These are phyloP conservation scores for Lantana camara DNA, from an alignment of 257 asterid species.

Conservation along the genomic window DNA sequence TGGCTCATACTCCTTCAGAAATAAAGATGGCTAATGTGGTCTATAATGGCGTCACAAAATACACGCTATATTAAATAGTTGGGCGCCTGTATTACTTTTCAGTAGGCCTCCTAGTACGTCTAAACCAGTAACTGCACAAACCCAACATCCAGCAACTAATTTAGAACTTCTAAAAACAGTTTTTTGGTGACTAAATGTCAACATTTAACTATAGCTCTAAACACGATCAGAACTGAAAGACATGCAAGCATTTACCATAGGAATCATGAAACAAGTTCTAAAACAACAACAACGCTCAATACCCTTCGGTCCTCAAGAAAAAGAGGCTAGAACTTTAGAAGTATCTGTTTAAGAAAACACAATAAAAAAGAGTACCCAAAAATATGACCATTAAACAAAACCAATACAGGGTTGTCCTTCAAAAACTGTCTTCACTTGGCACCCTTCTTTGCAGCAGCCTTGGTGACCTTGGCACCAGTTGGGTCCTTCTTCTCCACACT, in stretches of 20 bases:
- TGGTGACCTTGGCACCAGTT: constrained; percentile 59
- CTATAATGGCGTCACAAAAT: no score
- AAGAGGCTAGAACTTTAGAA: constrained; percentile 13
- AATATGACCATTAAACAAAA: neutral
- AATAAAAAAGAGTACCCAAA: neutral
- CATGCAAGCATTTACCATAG: neutral
- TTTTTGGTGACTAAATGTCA: neutral
- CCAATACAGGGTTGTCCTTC: neutral
- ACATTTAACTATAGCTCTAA: neutral
- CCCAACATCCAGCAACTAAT: no score
- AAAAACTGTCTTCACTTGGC: constrained; percentile 30
- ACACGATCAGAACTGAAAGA: no score
- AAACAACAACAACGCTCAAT: neutral
- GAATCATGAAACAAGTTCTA: neutral
- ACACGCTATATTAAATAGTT: no score
- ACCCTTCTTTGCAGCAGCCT: constrained; percentile 59
- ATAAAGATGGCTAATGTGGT: no score
- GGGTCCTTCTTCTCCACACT: constrained; percentile 62
- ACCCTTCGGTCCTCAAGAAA: neutral
- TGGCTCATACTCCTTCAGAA: no score
- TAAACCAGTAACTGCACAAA: no score
- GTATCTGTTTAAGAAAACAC: neutral
- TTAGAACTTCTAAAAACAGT: no score
- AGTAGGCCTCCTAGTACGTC: no score
- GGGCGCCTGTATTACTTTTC: no score